These are phyloP conservation scores for Metarhizium brunneum DNA, from an alignment of 2,329 filamentous ascomycete species.

Conservation along the genomic window DNA sequence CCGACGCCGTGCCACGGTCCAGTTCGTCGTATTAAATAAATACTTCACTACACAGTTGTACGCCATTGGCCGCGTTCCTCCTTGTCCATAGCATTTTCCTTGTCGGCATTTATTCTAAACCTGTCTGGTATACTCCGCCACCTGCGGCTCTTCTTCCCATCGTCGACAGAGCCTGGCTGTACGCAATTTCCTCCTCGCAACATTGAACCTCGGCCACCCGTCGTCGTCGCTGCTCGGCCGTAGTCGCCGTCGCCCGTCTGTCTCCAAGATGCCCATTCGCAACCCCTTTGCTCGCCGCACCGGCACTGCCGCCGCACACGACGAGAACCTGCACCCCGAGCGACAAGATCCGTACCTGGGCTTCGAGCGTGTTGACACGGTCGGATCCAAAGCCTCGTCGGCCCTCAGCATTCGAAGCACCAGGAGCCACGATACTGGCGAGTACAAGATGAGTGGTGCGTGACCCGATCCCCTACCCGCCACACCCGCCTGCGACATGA, in stretches of 20 bases:
- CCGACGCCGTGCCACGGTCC: too few species aligned
- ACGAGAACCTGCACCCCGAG: constrained; percentile 44
- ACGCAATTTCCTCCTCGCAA: neutral
- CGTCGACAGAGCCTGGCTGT: too few species aligned
- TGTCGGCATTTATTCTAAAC: neutral
- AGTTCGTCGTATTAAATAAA: neutral
- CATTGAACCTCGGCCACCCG: neutral
- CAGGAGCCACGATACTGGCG: constrained; percentile 54
- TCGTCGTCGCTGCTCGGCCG: neutral
- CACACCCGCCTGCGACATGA: constrained; percentile 1
- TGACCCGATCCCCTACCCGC: constrained; percentile 9
- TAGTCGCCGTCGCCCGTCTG: neutral
- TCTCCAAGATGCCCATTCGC: constrained; percentile 54
- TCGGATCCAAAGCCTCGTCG: constrained; percentile 53
- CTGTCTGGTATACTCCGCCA: neutral
- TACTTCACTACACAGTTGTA: neutral
- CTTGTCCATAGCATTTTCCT: neutral
- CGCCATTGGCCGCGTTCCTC: neutral
- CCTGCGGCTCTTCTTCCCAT: too few species aligned
- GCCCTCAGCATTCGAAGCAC: constrained; percentile 52
- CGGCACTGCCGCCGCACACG: constrained; percentile 33
- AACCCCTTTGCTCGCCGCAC: constrained; percentile 60
- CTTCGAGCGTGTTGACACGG: constrained; percentile 54
- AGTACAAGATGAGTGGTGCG: constrained; percentile 76
- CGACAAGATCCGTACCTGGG: constrained; percentile 24